A percentile compares a stretch with the other conserved stretches of the same genome.
These are phyloP conservation scores for Discostella stelligeroides DNA, from an alignment of 108 stramenopile species.

Conservation along the genomic window DNA sequence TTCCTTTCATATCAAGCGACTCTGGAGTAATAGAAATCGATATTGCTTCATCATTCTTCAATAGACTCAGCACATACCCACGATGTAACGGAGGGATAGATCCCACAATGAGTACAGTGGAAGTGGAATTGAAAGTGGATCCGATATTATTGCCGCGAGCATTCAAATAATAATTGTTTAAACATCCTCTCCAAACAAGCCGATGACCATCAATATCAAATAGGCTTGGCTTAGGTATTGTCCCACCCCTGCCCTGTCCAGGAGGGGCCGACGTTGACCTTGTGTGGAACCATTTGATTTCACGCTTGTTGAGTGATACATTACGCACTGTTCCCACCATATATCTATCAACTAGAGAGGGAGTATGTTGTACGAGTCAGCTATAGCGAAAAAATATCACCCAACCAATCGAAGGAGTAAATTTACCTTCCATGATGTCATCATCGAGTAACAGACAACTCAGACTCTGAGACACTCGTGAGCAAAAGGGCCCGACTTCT, in stretches of 20 bases:
- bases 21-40: constrained; percentile 50
- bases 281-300: constrained; percentile 49
- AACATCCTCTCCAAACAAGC: constrained; percentile 44
- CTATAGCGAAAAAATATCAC: background rate
- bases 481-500: constrained; percentile 46
- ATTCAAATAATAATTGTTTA: constrained; percentile 9
- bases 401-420: background rate
- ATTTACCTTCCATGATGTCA: constrained; percentile 44
- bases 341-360: constrained; percentile 38
- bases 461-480: constrained; percentile 38
- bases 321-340: constrained; percentile 41
- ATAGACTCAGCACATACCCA: constrained; percentile 30
- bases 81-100: constrained; percentile 44
- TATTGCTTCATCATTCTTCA: constrained; percentile 42
- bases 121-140: constrained; percentile 3
- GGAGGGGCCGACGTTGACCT: constrained; percentile 23
- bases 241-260: constrained; percentile 42
- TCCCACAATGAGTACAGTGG: constrained; percentile 39
- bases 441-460: constrained; percentile 40
- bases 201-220: constrained; percentile 47
- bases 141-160: background rate
- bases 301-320: constrained; percentile 17
- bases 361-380: background rate
- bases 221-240: constrained; percentile 28
- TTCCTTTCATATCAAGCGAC: constrained; percentile 43